Evolutionary conservation across 768 basidiomycete genomes (phyloP).

Genomic region (Hydnomerulius pinastri): DNA sequence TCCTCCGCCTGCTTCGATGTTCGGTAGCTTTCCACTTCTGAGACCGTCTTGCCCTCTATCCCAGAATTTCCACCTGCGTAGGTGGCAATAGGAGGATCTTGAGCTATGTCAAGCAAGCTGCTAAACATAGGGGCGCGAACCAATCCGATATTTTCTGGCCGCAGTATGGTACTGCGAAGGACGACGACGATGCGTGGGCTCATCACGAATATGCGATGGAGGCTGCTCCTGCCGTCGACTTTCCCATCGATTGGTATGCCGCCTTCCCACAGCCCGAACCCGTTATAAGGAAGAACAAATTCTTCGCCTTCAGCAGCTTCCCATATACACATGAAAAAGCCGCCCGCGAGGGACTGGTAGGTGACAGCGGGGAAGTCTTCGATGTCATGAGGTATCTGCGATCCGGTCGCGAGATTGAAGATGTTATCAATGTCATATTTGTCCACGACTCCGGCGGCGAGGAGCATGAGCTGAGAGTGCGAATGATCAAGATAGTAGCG

Average conservation of each 20-base stretch:
- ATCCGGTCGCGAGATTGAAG: background rate
- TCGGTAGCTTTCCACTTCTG: background rate
- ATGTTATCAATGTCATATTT: background rate
- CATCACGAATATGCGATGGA: conserved; percentile 37
- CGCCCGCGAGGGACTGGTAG: conserved; percentile 30
- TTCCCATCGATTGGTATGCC: background rate
- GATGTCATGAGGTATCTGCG: conserved; percentile 1
- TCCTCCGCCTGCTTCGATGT: conserved; percentile 4
- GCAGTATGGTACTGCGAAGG: conserved; percentile 22
- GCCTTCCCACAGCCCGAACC: conserved; percentile 39
- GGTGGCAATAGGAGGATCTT: background rate
- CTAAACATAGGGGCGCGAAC: background rate
- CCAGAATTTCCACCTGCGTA: background rate
- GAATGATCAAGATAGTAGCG: conserved; percentile 35
- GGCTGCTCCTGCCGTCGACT: conserved; percentile 13
- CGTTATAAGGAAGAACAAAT: conserved; percentile 35
- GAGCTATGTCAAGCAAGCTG: background rate
- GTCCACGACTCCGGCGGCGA: background rate
- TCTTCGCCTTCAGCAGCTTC: conserved; percentile 34
- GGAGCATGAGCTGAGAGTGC: conserved; percentile 19
- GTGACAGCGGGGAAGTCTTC: conserved; percentile 22
- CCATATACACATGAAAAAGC: conserved; percentile 37
- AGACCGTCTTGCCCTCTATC: background rate
- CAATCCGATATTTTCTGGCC: background rate
- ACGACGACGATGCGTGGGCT: conserved; percentile 37